Conservation (phyloP, 2,329 filamentous ascomycete species). For the Trichophyton verrucosum region DNA sequence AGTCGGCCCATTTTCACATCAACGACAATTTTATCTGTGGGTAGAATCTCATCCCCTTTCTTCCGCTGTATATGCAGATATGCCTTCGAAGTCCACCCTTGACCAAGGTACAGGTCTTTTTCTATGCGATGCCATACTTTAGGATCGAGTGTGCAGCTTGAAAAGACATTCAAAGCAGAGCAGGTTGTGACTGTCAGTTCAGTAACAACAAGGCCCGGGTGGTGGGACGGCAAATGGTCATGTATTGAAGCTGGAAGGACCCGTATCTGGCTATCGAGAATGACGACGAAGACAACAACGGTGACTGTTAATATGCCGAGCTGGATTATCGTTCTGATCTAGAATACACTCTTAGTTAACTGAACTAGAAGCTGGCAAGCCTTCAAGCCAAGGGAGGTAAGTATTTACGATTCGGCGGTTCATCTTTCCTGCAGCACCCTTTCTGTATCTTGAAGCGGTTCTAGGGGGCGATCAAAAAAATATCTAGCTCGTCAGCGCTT, state of each 20-base stretch:
- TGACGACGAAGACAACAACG: constrained; percentile 58
- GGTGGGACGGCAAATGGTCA: constrained; percentile 73
- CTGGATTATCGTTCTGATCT: constrained; percentile 60
- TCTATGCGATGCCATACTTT: constrained; percentile 71
- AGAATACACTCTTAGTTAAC: constrained; percentile 11
- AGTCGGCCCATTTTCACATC: constrained; percentile 64
- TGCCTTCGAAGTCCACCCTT: constrained; percentile 60
- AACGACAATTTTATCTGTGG: constrained; percentile 64
- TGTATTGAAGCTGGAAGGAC: constrained; percentile 78
- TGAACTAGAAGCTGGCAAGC: background rate
- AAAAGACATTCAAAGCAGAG: constrained; percentile 60
- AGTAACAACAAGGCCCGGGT: constrained; percentile 71
- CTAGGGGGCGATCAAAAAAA: background rate
- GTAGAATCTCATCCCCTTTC: constrained; percentile 67
- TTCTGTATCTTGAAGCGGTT: background rate
- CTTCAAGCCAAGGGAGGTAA: background rate
- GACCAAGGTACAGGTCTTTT: constrained; percentile 74
- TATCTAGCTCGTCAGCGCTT: background rate
- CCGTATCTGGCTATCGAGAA: constrained; percentile 79
- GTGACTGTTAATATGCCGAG: constrained; percentile 53
- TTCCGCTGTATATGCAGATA: constrained; percentile 75
- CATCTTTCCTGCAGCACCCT: constrained; percentile 21
- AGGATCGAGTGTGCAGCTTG: constrained; percentile 61
- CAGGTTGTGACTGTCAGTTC: constrained; percentile 71
- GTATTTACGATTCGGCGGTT: constrained; percentile 32